Conservation (phyloP, 129 eudicot species). For the Gnaphalium uliginosum region DNA sequence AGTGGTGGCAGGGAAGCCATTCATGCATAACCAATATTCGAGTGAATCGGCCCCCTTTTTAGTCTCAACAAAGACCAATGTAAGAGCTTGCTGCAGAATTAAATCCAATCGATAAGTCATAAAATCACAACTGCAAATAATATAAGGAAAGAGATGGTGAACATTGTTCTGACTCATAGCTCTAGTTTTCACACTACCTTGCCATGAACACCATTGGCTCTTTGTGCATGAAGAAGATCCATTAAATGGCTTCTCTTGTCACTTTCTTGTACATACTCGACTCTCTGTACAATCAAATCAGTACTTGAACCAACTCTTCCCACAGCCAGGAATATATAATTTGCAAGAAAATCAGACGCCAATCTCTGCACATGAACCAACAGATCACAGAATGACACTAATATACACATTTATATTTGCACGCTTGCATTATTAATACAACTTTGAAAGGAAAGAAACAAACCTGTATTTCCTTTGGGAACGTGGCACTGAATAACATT, state of each 20-base stretch:
- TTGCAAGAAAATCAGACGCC: conserved; percentile 80
- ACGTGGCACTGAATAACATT: conserved; percentile 95
- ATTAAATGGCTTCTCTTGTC: conserved; percentile 89
- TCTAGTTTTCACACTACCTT: conserved; percentile 44
- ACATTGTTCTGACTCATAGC: neutral
- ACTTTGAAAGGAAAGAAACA: neutral
- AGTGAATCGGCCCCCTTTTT: conserved; percentile 84
- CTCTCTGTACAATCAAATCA: conserved; percentile 81
- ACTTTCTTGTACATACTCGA: conserved; percentile 79
- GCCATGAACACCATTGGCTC: conserved; percentile 66
- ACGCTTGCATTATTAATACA: neutral
- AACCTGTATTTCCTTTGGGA: conserved; percentile 98
- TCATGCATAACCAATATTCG: conserved; percentile 69
- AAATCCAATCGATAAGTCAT: conserved; percentile 10
- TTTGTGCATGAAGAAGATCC: conserved; percentile 89
- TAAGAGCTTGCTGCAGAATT: conserved; percentile 72
- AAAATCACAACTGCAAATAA: neutral
- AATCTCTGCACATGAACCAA: conserved; percentile 58
- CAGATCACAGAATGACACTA: neutral
- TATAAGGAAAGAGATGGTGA: neutral
- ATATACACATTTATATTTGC: neutral
- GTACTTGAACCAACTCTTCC: conserved; percentile 96
- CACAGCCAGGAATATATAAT: conserved; percentile 79
- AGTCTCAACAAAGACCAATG: conserved; percentile 88
- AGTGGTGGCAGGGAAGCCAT: conserved; percentile 83